A percentile compares a stretch with the other conserved stretches of the same genome.
These are phyloP conservation scores for Fragaria iinumae DNA, from an alignment of 306 rosid genomes.

Conservation along the genomic window DNA sequence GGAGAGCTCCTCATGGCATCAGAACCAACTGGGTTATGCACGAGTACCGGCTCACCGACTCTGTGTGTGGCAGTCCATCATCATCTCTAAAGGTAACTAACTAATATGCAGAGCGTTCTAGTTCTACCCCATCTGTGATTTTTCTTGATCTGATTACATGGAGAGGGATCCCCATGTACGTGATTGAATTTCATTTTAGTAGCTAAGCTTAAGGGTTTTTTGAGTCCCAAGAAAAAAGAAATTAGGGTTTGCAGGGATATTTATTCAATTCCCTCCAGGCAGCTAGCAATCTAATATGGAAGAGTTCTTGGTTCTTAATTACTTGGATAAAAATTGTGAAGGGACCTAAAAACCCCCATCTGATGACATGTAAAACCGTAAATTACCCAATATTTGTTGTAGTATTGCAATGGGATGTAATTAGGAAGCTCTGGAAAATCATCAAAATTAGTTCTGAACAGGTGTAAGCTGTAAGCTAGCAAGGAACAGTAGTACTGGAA, in stretches of 20 bases:
- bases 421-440: background rate
- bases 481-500: background rate
- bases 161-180: background rate
- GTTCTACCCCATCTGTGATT: background rate
- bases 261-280: background rate
- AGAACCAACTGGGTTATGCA: slow-evolving; percentile 99
- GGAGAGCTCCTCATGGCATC: slow-evolving; percentile 91
- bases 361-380: background rate
- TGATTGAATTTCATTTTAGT: background rate
- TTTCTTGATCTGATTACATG: background rate
- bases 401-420: background rate
- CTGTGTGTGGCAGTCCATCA: slow-evolving; percentile 40
- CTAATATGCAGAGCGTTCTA: background rate
- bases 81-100: slow-evolving; percentile 70
- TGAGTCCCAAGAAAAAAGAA: background rate
- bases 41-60: slow-evolving; percentile 72
- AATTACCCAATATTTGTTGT: background rate
- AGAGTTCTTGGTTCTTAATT: background rate
- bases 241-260: background rate
- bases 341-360: no score
- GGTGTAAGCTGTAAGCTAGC: slow-evolving; percentile 1
- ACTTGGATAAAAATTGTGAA: background rate
- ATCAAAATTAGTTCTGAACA: background rate
- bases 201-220: background rate
- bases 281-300: no score